Base-by-base conservation (phyloP, 371 early-diverging fungal genomes). In the Amoeboaphelidium occidentale region DNA sequence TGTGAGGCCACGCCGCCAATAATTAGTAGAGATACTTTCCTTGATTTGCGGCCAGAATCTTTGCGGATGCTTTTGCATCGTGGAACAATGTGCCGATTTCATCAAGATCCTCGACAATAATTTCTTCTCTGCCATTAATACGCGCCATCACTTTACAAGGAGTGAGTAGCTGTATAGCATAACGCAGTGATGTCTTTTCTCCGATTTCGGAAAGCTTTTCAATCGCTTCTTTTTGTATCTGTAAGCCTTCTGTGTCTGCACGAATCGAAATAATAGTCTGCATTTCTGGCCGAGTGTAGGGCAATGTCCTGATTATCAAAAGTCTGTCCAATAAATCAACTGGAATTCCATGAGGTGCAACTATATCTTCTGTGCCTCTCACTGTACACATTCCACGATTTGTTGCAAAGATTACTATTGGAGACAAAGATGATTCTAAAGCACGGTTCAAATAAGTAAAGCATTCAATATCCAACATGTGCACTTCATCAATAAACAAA, bases 391-490 rank as follows among this genome's bases (percentile, higher is more conserved):
- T 79, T 49, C 97, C 96, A 50, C 94, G 78, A 67, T 93, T 94
- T 39, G 93, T 93, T 4, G 94, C 93, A 57, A 98, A 78, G 43
- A 98, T 79, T 13, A 98, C 91, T 55, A 97, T 84, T n/a, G 98
- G 99, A 25, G 90, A 79, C 27, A 91, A 67, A 17, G 81, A 70
- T 21, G 83, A 81, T 63, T 97, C 97, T 44, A 93, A 72, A 12
- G 93, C 88, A 41, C 93, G 83, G 73, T 96, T 97, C 47, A 98
- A 71, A 58, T 91, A 97, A 0, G 94, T 88, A 59, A 97, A 97
- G 65, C 96, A 93, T 65, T 97, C 97, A 52, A 93, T 83, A 66
- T 97, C 96, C 32, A 98, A 75, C 85, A 97, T 86, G 58, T 98
- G 97, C 6, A 91, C 78, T 67, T 97, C 97, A 62, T 97, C 93